phyloP scores from a whole-genome alignment of 164 flowering plant species.

The Vitis riparia region DNA sequence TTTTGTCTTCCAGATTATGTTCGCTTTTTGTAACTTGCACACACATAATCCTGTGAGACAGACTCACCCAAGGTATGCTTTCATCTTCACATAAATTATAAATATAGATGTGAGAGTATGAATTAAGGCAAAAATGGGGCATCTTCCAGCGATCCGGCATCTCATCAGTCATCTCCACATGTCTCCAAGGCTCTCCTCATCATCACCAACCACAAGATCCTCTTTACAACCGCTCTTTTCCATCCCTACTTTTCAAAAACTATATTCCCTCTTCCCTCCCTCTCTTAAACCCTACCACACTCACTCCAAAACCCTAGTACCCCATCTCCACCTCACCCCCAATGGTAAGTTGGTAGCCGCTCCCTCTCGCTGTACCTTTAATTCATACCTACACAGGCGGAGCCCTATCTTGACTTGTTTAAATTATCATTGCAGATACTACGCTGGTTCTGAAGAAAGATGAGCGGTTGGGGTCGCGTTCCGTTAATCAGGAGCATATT shows the following conservation, averaged over 20 bases:
- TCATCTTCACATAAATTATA: too few relatives aligned
- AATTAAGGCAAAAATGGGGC: background rate
- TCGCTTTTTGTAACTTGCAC: too few relatives aligned
- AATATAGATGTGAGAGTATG: too few relatives aligned
- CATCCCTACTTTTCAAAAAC: conserved; percentile 8
- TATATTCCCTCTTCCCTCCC: conserved; percentile 15
- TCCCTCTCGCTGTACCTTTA: conserved; percentile 3
- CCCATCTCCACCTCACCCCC: conserved; percentile 12
- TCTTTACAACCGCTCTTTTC: conserved; percentile 12
- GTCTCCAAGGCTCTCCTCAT: background rate
- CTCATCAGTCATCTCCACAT: conserved; percentile 15
- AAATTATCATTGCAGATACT: conserved; percentile 20
- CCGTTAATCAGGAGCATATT: background rate
- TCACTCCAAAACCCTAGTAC: conserved; percentile 9
- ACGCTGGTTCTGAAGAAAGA: conserved; percentile 36
- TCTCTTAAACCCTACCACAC: conserved; percentile 14
- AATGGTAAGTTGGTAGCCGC: conserved; percentile 5
- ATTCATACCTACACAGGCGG: background rate
- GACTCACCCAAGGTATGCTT: too few relatives aligned
- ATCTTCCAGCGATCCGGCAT: conserved; percentile 20
- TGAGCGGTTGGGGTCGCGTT: conserved; percentile 34
- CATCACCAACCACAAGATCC: conserved; percentile 1
- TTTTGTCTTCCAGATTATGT: too few relatives aligned
- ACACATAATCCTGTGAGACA: too few relatives aligned
- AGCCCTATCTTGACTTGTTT: too few relatives aligned